These are phyloP conservation scores for Tolypocladium inflatum DNA, from an alignment of 2,329 filamentous ascomycete species.

Conservation along the genomic window DNA sequence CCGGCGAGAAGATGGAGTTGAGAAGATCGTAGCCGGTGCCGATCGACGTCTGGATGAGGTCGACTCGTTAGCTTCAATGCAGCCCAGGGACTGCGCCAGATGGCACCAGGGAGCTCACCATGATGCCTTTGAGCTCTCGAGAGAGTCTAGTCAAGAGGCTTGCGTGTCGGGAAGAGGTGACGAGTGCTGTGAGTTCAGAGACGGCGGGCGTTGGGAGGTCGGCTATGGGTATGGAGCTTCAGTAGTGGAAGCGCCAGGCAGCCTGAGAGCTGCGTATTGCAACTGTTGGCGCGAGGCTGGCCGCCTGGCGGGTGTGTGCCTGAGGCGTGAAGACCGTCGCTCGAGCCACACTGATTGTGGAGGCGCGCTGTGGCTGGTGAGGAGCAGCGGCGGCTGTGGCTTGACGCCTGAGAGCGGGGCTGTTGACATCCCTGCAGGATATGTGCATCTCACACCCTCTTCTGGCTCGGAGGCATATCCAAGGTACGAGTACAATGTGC, in stretches of 20 bases:
- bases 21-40: constrained; percentile 98
- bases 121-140: constrained; percentile 5
- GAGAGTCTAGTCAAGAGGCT: neutral
- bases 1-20: constrained; percentile 98
- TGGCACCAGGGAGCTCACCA: constrained; percentile 6
- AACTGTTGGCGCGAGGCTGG: constrained; percentile 15
- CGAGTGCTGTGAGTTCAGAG: constrained; percentile 1
- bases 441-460: neutral
- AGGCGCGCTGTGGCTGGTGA: neutral
- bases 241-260: constrained; percentile 24
- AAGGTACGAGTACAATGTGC: too few relatives aligned
- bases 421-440: neutral
- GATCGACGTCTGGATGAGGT: constrained; percentile 78
- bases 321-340: constrained; percentile 15
- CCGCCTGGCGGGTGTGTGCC: constrained; percentile 12
- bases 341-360: constrained; percentile 9
- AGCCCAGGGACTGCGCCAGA: neutral
- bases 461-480: too few relatives aligned
- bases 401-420: neutral
- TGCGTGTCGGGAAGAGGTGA: neutral
- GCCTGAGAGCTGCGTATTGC: constrained; percentile 31
- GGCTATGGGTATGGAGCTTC: constrained; percentile 21
- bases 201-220: constrained; percentile 1
- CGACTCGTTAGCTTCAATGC: constrained; percentile 4
- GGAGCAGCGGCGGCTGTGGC: neutral